phyloP scores from a whole-genome alignment of 75 land plant species.

The Larix kaempferi region DNA sequence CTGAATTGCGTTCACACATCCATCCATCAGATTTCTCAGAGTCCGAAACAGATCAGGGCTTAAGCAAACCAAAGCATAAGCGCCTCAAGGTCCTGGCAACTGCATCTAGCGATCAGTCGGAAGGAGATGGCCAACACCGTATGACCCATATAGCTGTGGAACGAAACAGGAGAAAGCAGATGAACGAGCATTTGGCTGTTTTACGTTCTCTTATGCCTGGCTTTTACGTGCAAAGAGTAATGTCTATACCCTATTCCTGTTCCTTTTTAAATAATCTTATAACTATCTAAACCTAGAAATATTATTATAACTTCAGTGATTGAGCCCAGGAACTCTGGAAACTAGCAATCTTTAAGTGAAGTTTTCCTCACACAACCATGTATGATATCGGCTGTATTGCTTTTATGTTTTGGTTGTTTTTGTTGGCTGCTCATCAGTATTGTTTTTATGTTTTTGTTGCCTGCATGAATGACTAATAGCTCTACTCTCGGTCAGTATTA shows the following conservation, averaged over 20 bases:
- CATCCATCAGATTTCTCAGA: slow-evolving; percentile 7
- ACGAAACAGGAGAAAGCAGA: slow-evolving; percentile 70
- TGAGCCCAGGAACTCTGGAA: slow-evolving; percentile 52
- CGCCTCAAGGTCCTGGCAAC: not conserved
- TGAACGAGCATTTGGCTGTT: slow-evolving; percentile 68
- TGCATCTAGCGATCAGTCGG: slow-evolving; percentile 21
- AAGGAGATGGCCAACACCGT: slow-evolving; percentile 46
- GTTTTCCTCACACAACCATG: slow-evolving; percentile 4
- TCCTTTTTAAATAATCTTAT: too few species aligned
- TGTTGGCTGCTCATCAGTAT: too few species aligned
- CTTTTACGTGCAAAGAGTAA: slow-evolving; percentile 65
- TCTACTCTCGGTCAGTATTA: too few species aligned
- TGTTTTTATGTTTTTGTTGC: too few species aligned
- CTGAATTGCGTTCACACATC: not conserved
- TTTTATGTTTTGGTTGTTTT: too few species aligned
- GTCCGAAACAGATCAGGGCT: not conserved
- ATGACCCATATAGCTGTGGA: slow-evolving; percentile 82
- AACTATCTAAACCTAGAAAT: too few species aligned
- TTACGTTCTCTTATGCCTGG: slow-evolving; percentile 72
- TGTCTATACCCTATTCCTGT: too few species aligned
- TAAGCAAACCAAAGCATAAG: not conserved
- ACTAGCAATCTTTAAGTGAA: slow-evolving; percentile 27
- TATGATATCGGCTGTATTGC: too few species aligned
- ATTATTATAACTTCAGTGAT: too few species aligned
- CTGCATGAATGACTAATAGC: too few species aligned